A percentile compares a stretch with the other conserved stretches of the same genome.
Conservation (phyloP, 2,329 filamentous ascomycete genomes). For the Botrytis hyacinthi region DNA sequence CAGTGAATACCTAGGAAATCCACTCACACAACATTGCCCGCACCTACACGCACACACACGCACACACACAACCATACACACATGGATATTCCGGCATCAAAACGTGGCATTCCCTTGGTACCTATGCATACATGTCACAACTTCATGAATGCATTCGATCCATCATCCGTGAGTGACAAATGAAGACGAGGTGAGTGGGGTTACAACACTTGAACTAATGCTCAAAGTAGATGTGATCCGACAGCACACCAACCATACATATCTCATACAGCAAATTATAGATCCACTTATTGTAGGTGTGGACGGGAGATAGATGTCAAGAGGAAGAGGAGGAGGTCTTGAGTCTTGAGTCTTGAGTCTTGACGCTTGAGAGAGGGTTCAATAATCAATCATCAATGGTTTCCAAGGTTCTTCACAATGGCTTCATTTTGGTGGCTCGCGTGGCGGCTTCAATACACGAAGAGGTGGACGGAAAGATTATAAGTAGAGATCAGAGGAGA, state of each 20-base stretch:
- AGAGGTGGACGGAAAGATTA: neutral
- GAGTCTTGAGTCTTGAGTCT: neutral
- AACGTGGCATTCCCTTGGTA: neutral
- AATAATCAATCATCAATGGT: neutral
- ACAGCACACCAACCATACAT: neutral
- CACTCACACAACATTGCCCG: neutral
- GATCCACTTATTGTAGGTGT: neutral
- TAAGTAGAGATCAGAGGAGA: neutral
- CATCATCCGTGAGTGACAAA: neutral
- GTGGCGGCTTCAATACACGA: neutral
- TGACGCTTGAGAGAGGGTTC: neutral
- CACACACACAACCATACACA: neutral
- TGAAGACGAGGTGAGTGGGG: neutral
- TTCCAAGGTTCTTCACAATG: neutral
- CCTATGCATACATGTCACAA: neutral
- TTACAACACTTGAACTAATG: neutral
- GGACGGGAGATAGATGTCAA: neutral
- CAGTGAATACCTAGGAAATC: neutral
- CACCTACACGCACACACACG: neutral
- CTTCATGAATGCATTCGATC: neutral
- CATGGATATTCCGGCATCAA: neutral
- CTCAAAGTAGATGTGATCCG: constrained; percentile 11
- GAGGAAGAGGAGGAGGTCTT: neutral
- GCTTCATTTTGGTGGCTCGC: neutral
- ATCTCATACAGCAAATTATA: neutral